Conservation (phyloP, 768 basidiomycete species). For the Rickenella mellea region DNA sequence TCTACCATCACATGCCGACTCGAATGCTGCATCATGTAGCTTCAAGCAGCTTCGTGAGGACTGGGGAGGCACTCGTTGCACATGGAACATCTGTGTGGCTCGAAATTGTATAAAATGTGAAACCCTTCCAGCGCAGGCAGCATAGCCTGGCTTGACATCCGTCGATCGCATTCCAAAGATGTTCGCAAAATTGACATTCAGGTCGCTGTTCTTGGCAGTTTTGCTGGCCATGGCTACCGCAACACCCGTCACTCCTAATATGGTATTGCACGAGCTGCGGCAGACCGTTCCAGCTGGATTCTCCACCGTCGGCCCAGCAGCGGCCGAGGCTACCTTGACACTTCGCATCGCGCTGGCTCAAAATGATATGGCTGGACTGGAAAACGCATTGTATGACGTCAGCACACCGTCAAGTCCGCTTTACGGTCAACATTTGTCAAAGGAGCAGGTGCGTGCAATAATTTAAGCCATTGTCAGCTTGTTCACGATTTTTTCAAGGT, state of each 20-base stretch:
- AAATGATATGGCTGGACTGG: conserved; percentile 14
- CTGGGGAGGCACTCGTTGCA: no score
- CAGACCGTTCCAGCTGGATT: conserved; percentile 10
- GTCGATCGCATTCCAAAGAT: no score
- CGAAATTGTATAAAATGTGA: no score
- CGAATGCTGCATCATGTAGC: no score
- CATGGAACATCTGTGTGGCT: no score
- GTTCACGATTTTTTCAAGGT: conserved; percentile 1
- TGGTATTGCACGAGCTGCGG: conserved; percentile 17
- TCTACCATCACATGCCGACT: no score
- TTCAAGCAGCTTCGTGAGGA: no score
- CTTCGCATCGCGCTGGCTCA: conserved; percentile 19
- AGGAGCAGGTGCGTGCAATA: conserved; percentile 14
- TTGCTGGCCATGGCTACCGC: background rate
- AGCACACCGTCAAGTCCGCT: conserved; percentile 12
- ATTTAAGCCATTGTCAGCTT: background rate
- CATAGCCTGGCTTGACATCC: no score
- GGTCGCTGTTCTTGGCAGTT: background rate
- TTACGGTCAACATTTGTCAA: conserved; percentile 15
- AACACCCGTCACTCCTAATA: conserved; percentile 6
- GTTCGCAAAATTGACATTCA: no score
- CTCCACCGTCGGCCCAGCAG: conserved; percentile 5
- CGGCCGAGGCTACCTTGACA: conserved; percentile 11
- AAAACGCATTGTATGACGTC: conserved; percentile 15
- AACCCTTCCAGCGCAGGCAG: no score